Conservation (phyloP, 129 eudicot species). For the Artemisia annua region DNA sequence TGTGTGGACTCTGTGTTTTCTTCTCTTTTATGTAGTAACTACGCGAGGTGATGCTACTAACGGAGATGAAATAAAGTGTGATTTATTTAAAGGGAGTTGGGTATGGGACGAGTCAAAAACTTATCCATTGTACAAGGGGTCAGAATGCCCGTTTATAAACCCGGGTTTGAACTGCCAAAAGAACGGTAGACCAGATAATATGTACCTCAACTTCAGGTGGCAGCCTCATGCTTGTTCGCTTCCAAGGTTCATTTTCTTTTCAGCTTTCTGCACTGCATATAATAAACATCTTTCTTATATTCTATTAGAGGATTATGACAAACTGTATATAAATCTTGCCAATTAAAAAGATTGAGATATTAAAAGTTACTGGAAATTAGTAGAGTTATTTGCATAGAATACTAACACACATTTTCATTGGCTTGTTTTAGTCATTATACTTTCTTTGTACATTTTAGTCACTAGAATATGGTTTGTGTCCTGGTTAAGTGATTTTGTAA, state of each 20-base stretch:
- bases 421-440: too few relatives aligned
- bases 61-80: constrained; percentile 37
- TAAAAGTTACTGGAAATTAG: too few relatives aligned
- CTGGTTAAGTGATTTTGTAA: too few relatives aligned
- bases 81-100: constrained; percentile 69
- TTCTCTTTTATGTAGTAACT: constrained; percentile 30
- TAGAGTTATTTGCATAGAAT: too few relatives aligned
- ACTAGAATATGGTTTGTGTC: too few relatives aligned
- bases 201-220: constrained; percentile 63
- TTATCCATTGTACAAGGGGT: constrained; percentile 49
- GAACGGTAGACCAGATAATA: constrained; percentile 62
- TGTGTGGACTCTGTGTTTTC: constrained; percentile 40
- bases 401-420: too few relatives aligned
- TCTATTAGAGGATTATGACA: background rate
- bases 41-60: background rate
- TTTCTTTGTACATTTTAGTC: too few relatives aligned
- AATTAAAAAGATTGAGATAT: too few relatives aligned
- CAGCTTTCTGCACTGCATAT: background rate
- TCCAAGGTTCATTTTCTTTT: constrained; percentile 36
- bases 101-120: constrained; percentile 34
- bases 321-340: background rate
- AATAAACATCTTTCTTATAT: background rate
- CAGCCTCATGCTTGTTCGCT: constrained; percentile 61
- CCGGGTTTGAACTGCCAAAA: constrained; percentile 52
- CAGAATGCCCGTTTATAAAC: constrained; percentile 58